These are phyloP conservation scores for Coelastrella sp. DNA, from an alignment of 139 green algal species.

Conservation along the genomic window DNA sequence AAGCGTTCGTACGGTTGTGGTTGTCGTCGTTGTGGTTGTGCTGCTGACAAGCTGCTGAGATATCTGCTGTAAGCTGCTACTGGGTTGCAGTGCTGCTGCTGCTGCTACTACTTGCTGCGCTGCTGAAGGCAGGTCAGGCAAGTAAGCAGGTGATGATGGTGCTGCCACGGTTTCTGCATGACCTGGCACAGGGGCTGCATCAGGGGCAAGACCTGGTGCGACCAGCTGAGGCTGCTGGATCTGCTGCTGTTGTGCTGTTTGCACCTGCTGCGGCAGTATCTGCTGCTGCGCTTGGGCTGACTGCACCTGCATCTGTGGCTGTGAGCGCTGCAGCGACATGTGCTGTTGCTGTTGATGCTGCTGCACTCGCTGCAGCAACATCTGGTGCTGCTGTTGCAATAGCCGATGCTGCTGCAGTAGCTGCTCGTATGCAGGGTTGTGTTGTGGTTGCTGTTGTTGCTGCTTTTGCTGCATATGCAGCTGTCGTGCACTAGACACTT, in stretches of 20 bases:
- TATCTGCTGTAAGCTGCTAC: no score
- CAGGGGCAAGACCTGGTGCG: background rate
- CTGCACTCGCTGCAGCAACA: background rate
- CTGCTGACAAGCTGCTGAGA: no score
- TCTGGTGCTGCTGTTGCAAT: background rate
- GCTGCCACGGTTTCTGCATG: background rate
- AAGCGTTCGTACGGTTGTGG: no score
- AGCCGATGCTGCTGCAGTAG: background rate
- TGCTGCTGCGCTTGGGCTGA: background rate
- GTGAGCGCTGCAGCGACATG: background rate
- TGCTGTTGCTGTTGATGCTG: background rate
- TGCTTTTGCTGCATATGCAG: background rate
- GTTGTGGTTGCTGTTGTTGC: background rate
- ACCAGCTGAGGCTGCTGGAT: background rate
- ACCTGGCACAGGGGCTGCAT: no score
- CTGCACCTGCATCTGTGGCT: background rate
- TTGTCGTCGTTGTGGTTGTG: no score
- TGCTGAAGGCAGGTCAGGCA: background rate
- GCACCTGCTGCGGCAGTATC: background rate
- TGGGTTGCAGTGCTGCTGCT: no score
- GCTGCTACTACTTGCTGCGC: no score
- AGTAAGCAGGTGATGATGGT: background rate
- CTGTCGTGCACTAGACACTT: no score
- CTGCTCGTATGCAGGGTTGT: background rate
- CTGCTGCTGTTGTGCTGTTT: background rate